Conservation (phyloP, 768 basidiomycete genomes). For the Kwoniella bestiolae region DNA sequence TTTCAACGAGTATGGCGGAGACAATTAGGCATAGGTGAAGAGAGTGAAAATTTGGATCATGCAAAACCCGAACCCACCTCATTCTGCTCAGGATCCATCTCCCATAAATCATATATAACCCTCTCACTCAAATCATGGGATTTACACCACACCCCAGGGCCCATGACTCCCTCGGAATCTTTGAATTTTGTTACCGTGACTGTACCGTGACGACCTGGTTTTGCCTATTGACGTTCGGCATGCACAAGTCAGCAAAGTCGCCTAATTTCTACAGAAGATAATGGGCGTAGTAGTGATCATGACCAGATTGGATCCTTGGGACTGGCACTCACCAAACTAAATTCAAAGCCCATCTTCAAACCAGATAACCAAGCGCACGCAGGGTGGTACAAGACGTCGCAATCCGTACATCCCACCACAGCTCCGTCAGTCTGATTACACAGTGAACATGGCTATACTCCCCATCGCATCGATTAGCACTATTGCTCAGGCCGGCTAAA, state of each 20-base stretch:
- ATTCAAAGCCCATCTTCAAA: slow-evolving; percentile 88
- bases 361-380: slow-evolving; percentile 88
- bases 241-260: too few species aligned
- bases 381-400: slow-evolving; percentile 77
- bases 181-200: slow-evolving; percentile 72
- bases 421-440: slow-evolving; percentile 75
- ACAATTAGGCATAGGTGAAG: neutral
- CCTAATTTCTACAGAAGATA: too few species aligned
- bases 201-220: slow-evolving; percentile 73
- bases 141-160: slow-evolving; percentile 75
- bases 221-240: too few species aligned
- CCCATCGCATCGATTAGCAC: neutral
- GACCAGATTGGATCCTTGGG: slow-evolving; percentile 19
- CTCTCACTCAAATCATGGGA: slow-evolving; percentile 68
- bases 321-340: slow-evolving; percentile 69
- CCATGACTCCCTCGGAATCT: slow-evolving; percentile 77
- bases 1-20: too few species aligned
- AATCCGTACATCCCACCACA: slow-evolving; percentile 81
- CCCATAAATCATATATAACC: slow-evolving; percentile 80
- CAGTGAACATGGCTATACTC: slow-evolving; percentile 75
- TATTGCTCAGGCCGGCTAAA: too few species aligned
- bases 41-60: neutral
- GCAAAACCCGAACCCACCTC: slow-evolving; percentile 67
- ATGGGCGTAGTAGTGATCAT: too few species aligned
- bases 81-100: slow-evolving; percentile 73